Evolutionary conservation across 2,329 filamentous ascomycete genomes (phyloP), one percentile per base, ranked within the genome.

Genomic region (Botryotinia globosa): DNA sequence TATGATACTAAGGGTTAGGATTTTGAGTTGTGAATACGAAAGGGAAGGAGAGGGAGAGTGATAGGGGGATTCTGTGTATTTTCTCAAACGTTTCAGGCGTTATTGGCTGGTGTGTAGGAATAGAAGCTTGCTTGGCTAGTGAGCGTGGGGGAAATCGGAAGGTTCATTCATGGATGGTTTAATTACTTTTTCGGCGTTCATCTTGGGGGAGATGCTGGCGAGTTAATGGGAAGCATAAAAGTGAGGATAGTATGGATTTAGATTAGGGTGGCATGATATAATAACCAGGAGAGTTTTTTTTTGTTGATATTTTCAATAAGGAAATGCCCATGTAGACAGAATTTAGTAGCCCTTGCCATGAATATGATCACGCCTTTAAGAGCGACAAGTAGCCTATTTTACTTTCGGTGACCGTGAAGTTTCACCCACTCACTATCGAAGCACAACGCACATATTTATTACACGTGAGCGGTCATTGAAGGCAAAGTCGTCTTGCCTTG

Each of bases 1-100:
- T 98, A 80, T 98, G 86, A 83, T 74, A 10, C 3, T 32, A 42
- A 25, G 59, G 32, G 37, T 3, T 63, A 2, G 7, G 7, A n/a
- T 63, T n/a, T 62, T 34, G 20, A 48, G 48, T 29, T 25, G 18
- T 51, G 56, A 20, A 56, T 1, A 51, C 22, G 42, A 34, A 51
- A 25, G 34, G 39, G 10, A 37, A 18, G 18, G 4, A 34, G 25
- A 37, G 22, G 44, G 32, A 39, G 18, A 18, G 25, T 56, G 14
- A 14, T 14, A 16, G 32, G 18, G 4, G 25, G 54, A 29, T 20
- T 68, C n/a, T 25, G 48, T 51, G 39, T 45, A 68, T 67, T 67
- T 72, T 39, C 42, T 69, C 16, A 14, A 25, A 39, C 20, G 10
- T 34, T 51, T 67, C 7, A 56, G 65, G 65, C 48, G 65, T 68